Conservation (phyloP, 1,139 yeast species). For the Magnusiomyces tetraspermus region DNA sequence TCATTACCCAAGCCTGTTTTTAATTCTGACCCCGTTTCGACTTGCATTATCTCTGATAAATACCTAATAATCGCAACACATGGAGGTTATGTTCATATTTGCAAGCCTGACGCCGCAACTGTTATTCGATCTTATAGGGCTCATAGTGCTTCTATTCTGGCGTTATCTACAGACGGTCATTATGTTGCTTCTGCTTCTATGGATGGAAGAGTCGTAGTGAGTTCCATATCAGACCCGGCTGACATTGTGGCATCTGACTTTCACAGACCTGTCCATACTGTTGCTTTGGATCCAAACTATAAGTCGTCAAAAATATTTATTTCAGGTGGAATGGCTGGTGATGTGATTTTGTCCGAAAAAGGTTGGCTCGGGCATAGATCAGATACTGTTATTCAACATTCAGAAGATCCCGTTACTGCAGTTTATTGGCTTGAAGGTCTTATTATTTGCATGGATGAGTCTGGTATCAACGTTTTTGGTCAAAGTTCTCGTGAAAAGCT, state of each 20-base stretch:
- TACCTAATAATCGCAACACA: conserved; percentile 80
- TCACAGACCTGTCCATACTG: conserved; percentile 81
- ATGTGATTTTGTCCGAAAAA: conserved; percentile 60
- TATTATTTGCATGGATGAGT: conserved; percentile 76
- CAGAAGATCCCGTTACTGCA: conserved; percentile 65
- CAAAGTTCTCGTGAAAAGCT: conserved; percentile 28
- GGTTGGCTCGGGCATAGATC: conserved; percentile 81
- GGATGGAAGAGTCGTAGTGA: conserved; percentile 86
- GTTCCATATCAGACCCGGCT: conserved; percentile 51
- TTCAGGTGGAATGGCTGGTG: conserved; percentile 89
- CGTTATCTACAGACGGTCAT: conserved; percentile 57
- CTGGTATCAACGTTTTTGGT: conserved; percentile 47
- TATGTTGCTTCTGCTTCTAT: conserved; percentile 80
- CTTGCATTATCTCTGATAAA: conserved; percentile 49
- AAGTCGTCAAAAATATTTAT: conserved; percentile 52
- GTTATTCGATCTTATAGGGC: conserved; percentile 66
- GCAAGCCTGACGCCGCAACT: conserved; percentile 44
- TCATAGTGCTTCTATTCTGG: conserved; percentile 74
- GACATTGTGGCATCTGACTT: conserved; percentile 73
- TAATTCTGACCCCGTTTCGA: conserved; percentile 65
- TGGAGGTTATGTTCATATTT: conserved; percentile 68
- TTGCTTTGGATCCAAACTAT: conserved; percentile 68
- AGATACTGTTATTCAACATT: conserved; percentile 54
- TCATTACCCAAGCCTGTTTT: conserved; percentile 61
- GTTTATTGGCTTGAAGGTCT: conserved; percentile 50